These are phyloP conservation scores for Cymodocea nodosa DNA, from an alignment of 116 monocot genomes.

Conservation along the genomic window DNA sequence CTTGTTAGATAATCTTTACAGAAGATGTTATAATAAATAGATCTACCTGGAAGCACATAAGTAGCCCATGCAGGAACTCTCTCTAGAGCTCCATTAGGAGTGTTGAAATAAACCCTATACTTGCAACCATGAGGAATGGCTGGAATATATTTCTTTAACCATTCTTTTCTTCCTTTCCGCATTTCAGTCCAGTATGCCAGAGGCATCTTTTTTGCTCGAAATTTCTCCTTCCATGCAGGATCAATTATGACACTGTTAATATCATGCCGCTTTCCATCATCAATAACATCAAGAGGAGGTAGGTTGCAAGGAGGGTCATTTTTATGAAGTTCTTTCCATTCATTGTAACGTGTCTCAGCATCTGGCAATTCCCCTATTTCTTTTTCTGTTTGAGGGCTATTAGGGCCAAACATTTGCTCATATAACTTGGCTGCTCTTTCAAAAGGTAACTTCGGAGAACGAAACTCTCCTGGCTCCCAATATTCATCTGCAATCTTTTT, in stretches of 20 bases:
- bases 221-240: slow-evolving; percentile 70
- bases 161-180: slow-evolving; percentile 84
- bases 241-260: slow-evolving; percentile 51
- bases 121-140: slow-evolving; percentile 72
- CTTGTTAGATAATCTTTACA: no score
- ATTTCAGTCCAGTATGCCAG: slow-evolving; percentile 90
- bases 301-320: slow-evolving; percentile 20
- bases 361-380: slow-evolving; percentile 84
- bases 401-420: slow-evolving; percentile 97
- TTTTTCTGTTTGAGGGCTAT: slow-evolving; percentile 84
- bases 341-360: slow-evolving; percentile 76
- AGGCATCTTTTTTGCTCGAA: slow-evolving; percentile 61
- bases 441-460: slow-evolving; percentile 34
- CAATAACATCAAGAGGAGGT: slow-evolving; percentile 69
- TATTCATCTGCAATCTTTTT: slow-evolving; percentile 67
- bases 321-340: slow-evolving; percentile 53
- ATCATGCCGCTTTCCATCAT: slow-evolving; percentile 64
- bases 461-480: slow-evolving; percentile 90
- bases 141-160: slow-evolving; percentile 85
- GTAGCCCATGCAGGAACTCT: slow-evolving; percentile 97
- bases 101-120: slow-evolving; percentile 92
- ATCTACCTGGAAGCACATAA: slow-evolving; percentile 87
- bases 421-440: slow-evolving; percentile 75
- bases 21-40: neutral
- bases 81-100: slow-evolving; percentile 79